These are phyloP conservation scores for Hirsutella minnesotensis DNA, from an alignment of 2,329 filamentous ascomycete species.

Conservation along the genomic window DNA sequence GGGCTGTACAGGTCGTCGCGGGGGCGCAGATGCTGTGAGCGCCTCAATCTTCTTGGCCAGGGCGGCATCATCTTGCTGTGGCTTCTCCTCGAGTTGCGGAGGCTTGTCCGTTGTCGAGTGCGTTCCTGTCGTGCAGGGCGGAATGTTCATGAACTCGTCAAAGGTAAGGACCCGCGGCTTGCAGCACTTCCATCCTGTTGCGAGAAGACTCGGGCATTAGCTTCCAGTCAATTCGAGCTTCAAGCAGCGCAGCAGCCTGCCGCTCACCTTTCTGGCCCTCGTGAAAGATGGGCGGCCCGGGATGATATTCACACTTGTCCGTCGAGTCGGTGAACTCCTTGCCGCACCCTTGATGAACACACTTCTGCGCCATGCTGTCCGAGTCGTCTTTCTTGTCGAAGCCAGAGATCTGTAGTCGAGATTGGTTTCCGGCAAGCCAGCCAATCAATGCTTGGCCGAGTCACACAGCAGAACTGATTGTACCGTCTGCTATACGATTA, in stretches of 20 bases:
- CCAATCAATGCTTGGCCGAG: too few species aligned
- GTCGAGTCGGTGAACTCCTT: slow-evolving; percentile 74
- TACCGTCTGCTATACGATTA: too few species aligned
- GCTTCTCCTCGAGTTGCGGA: slow-evolving; percentile 48
- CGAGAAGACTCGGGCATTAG: too few species aligned
- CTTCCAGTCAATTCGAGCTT: neutral
- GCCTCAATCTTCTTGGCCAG: slow-evolving; percentile 39
- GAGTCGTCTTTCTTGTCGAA: neutral
- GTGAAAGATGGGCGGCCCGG: slow-evolving; percentile 87
- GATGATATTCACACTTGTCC: slow-evolving; percentile 84
- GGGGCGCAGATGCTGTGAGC: slow-evolving; percentile 27
- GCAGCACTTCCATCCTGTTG: slow-evolving; percentile 97
- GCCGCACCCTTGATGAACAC: slow-evolving; percentile 91
- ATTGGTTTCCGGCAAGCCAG: too few species aligned
- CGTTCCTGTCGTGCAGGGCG: slow-evolving; percentile 84
- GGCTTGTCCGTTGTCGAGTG: slow-evolving; percentile 77
- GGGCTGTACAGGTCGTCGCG: slow-evolving; percentile 24
- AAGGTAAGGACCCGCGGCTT: slow-evolving; percentile 94
- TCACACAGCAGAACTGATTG: too few species aligned
- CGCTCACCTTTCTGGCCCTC: slow-evolving; percentile 89
- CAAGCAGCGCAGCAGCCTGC: neutral
- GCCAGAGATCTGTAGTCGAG: too few species aligned
- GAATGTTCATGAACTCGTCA: slow-evolving; percentile 90
- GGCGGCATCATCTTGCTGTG: slow-evolving; percentile 27
- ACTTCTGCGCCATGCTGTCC: slow-evolving; percentile 61